Base-by-base conservation (phyloP, 495 filamentous ascomycete species). In the Platismatia glauca region DNA sequence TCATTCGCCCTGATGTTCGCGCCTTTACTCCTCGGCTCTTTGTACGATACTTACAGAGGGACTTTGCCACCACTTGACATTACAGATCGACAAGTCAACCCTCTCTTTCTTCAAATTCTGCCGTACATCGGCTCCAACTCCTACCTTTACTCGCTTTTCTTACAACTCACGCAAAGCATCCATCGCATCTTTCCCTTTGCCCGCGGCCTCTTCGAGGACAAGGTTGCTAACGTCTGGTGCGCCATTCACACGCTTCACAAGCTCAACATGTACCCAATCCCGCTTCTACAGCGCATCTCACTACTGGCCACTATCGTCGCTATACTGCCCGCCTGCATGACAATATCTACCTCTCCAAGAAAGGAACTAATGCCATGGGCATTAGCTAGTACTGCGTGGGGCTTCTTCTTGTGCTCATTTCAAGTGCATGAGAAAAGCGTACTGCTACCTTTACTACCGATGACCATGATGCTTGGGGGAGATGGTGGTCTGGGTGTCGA, bases 361-460 rank as follows among this genome's bases (percentile, higher is more conserved):
- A 89, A 87, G 58, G 83, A 86, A 11, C 77, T 95, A 27, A 75
- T 97, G 3, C 90, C 90, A 4, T 82, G 88, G 12, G 89, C 88
- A 0, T 78, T 97, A 22, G 86, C 91, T 3, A 80, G 86, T 20
- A 89, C 87, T 0, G 87, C 92, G 1, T 98, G 94, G 94, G 94
- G 89, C 4, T 98, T 98, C 78, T 98, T 97, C 73, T 76, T 98
- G 15, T 96, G 91, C 73, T 92, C 89, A 59, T 98, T 96, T 75
- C 94, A 98, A 67, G 94, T 98, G 0, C 94, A 98, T 72, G 94
- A 98, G 74, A 98, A 98, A 77, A 95, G 89, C 66, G 90, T 95
- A 0, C 78, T 98, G 7, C 82, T 98, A 0, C 94, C 94, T 4
- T 78, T 97, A 31, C 83, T 96, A 64, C 94, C 94, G 0, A 94